Conservation (phyloP, 2,329 filamentous ascomycete species). For the Pseudocercospora pini-densiflorae region DNA sequence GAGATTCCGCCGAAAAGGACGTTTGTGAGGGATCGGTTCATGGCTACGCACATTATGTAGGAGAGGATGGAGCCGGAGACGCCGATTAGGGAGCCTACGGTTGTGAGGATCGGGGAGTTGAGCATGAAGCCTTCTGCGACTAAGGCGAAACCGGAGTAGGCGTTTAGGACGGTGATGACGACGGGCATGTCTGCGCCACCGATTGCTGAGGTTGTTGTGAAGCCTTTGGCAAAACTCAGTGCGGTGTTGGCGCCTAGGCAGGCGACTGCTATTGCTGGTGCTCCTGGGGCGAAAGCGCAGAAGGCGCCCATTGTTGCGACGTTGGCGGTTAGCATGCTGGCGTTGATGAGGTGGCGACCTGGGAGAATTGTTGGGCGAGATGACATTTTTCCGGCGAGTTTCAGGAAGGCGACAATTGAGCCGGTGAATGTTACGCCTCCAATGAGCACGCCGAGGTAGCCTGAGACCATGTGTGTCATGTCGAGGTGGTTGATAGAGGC, state of each 20-base stretch:
- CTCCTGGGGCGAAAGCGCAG: constrained; percentile 78
- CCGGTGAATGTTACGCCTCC: constrained; percentile 86
- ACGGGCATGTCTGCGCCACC: constrained; percentile 95
- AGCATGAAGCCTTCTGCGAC: constrained; percentile 93
- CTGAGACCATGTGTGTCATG: constrained; percentile 81
- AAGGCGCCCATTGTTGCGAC: constrained; percentile 84
- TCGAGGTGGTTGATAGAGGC: constrained; percentile 68
- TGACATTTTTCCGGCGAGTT: constrained; percentile 81
- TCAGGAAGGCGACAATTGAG: constrained; percentile 86
- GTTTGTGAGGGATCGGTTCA: constrained; percentile 89
- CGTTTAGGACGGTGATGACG: constrained; percentile 87
- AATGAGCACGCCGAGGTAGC: constrained; percentile 84
- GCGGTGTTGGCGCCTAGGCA: constrained; percentile 76
- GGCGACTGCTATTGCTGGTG: constrained; percentile 76
- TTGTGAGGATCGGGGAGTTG: constrained; percentile 82
- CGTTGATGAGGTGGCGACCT: constrained; percentile 76
- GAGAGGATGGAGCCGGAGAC: constrained; percentile 88
- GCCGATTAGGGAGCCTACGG: constrained; percentile 83
- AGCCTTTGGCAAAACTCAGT: constrained; percentile 83
- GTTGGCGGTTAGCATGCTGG: constrained; percentile 74
- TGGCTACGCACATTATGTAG: constrained; percentile 85
- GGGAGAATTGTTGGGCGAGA: constrained; percentile 75
- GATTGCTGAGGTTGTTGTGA: constrained; percentile 84
- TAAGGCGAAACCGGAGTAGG: constrained; percentile 87
- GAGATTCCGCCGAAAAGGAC: constrained; percentile 85